These are phyloP conservation scores for Inonotus obliquus DNA, from an alignment of 1,284 basidiomycete species.

Conservation along the genomic window DNA sequence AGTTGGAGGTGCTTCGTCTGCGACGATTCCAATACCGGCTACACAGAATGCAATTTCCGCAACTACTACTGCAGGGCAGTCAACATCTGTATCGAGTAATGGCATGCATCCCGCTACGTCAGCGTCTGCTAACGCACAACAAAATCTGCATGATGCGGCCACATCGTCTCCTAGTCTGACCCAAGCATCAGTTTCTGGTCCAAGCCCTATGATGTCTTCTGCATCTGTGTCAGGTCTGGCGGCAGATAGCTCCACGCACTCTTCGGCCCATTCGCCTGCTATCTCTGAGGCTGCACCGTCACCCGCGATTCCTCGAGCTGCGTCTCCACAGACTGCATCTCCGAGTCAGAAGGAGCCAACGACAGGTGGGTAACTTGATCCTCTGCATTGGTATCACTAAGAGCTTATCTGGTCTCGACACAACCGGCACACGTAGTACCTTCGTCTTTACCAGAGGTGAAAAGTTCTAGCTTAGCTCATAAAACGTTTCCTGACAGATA, in stretches of 20 bases:
- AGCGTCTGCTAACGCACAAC: slow-evolving; percentile 32
- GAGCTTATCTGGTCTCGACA: slow-evolving; percentile 4
- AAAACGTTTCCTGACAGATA: neutral
- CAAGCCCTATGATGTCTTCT: slow-evolving; percentile 71
- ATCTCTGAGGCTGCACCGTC: slow-evolving; percentile 63
- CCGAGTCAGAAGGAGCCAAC: slow-evolving; percentile 39
- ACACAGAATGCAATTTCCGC: slow-evolving; percentile 19
- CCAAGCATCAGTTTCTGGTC: slow-evolving; percentile 61
- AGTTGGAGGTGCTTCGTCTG: slow-evolving; percentile 42
- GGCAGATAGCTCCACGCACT: slow-evolving; percentile 67
- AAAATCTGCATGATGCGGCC: slow-evolving; percentile 42
- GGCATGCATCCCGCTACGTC: slow-evolving; percentile 27
- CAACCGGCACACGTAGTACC: slow-evolving; percentile 14
- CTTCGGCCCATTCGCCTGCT: slow-evolving; percentile 62
- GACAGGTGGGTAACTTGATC: slow-evolving; percentile 37
- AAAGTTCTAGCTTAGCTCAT: neutral
- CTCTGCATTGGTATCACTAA: neutral
- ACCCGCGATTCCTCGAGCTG: slow-evolving; percentile 47
- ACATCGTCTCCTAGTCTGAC: slow-evolving; percentile 75
- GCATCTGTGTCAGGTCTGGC: slow-evolving; percentile 64
- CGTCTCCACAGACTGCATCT: slow-evolving; percentile 30
- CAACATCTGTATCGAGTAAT: slow-evolving; percentile 26
- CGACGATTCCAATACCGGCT: slow-evolving; percentile 18
- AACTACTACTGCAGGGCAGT: slow-evolving; percentile 16
- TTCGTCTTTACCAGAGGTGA: slow-evolving; percentile 19